A percentile compares a stretch with the other conserved stretches of the same genome.
Evolutionary conservation across 805 yeast genomes (phyloP).

Genomic region (Suhomyces prunicola): DNA sequence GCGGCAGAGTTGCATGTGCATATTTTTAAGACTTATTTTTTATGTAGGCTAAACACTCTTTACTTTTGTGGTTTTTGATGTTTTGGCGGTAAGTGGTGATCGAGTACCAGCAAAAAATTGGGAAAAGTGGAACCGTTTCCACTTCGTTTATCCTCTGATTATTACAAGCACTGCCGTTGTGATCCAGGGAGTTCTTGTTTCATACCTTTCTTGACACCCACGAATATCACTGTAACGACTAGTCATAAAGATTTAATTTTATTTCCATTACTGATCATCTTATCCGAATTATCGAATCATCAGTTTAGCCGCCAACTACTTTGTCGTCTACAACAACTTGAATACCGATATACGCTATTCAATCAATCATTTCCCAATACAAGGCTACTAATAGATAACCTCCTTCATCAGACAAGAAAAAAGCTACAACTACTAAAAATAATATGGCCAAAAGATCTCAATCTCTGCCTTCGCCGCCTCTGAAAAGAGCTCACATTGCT

Average conservation of each 20-base stretch:
- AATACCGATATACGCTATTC: neutral
- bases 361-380: neutral
- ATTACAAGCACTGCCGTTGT: neutral
- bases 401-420: neutral
- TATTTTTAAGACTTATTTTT: neutral
- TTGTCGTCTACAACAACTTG: neutral
- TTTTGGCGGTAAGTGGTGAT: slow-evolving; percentile 1
- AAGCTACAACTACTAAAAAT: neutral
- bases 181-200: neutral
- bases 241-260: neutral
- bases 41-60: slow-evolving; percentile 2
- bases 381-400: neutral
- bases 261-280: neutral
- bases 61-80: neutral
- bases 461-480: slow-evolving; percentile 8
- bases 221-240: neutral
- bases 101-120: neutral
- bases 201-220: neutral
- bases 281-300: neutral
- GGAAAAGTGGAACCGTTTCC: slow-evolving; percentile 1
- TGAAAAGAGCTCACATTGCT: slow-evolving; percentile 6
- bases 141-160: neutral
- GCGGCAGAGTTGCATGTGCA: neutral
- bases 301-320: neutral
- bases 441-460: slow-evolving; percentile 10